Conservation (phyloP, 169 alveolate genomes). For the Plasmodium reichenowi region DNA sequence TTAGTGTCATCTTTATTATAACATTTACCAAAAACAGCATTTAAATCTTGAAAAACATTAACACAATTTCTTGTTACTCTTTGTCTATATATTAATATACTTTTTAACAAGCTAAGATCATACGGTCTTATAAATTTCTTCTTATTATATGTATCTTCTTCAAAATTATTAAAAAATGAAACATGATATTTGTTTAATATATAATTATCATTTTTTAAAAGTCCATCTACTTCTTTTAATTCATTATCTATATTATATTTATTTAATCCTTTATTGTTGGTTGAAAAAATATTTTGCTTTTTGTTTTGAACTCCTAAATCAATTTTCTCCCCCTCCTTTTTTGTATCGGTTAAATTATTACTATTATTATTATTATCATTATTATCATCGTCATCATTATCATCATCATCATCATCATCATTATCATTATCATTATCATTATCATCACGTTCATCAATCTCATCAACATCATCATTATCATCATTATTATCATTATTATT, state of each 20-base stretch:
- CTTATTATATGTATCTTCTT: slow-evolving; percentile 4
- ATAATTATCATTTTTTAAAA: too few species aligned
- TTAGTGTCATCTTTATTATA: slow-evolving; percentile 17
- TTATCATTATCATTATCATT: background rate
- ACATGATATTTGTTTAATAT: background rate
- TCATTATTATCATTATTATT: background rate
- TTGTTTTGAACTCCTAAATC: background rate
- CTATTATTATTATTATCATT: background rate
- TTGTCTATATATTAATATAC: slow-evolving; percentile 30
- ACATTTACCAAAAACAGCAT: slow-evolving; percentile 5
- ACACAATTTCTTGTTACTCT: slow-evolving; percentile 21
- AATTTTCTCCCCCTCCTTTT: background rate
- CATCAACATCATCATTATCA: background rate
- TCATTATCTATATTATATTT: slow-evolving; percentile 14
- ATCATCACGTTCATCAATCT: slow-evolving; percentile 4
- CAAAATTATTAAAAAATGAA: slow-evolving; percentile 2
- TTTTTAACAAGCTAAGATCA: slow-evolving; percentile 25
- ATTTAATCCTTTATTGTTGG: slow-evolving; percentile 11
- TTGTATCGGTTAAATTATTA: background rate
- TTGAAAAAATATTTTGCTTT: slow-evolving; percentile 15
- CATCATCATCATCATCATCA: background rate
- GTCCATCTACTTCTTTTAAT: too few species aligned
- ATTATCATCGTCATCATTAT: background rate
- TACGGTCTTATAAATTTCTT: slow-evolving; percentile 39
- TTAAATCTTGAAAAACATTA: slow-evolving; percentile 7